Percentiles rank a stretch among this genome's conserved stretches.
Evolutionary conservation across 2,329 filamentous ascomycete species (phyloP).

Genomic region (Proliferodiscus dingleyae): DNA sequence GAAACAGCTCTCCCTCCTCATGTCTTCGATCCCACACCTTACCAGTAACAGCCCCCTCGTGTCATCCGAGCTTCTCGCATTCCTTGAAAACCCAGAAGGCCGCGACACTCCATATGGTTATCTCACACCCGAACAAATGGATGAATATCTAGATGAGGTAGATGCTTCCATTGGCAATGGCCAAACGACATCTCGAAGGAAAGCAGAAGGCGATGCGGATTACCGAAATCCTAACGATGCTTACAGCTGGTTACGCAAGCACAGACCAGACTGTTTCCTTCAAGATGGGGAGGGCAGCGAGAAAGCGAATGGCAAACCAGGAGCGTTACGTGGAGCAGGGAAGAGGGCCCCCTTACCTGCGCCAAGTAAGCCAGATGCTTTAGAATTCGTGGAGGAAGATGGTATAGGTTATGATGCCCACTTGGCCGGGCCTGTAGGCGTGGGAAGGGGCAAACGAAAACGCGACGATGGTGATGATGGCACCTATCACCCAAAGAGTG

Average conservation of each 20-base stretch:
- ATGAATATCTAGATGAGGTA: slow-evolving; percentile 65
- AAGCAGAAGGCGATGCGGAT: slow-evolving; percentile 43
- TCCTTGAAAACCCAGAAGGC: slow-evolving; percentile 42
- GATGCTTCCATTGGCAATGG: slow-evolving; percentile 34
- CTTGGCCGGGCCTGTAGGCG: slow-evolving; percentile 16
- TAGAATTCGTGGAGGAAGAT: slow-evolving; percentile 35
- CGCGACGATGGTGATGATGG: slow-evolving; percentile 47
- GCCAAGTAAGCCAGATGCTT: slow-evolving; percentile 28
- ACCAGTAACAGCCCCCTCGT: slow-evolving; percentile 14
- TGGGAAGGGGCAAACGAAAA: slow-evolving; percentile 37
- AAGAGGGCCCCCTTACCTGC: slow-evolving; percentile 31
- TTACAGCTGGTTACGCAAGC: slow-evolving; percentile 88
- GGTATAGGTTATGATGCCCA: slow-evolving; percentile 31
- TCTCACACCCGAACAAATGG: slow-evolving; percentile 64
- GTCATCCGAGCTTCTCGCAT: slow-evolving; percentile 32
- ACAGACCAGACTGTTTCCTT: slow-evolving; percentile 79
- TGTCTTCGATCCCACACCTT: slow-evolving; percentile 24
- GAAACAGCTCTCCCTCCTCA: slow-evolving; percentile 28
- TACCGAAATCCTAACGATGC: slow-evolving; percentile 83
- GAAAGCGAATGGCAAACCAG: slow-evolving; percentile 38
- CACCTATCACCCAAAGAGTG: slow-evolving; percentile 56
- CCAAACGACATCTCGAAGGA: slow-evolving; percentile 21
- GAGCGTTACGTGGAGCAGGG: slow-evolving; percentile 31
- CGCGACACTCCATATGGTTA: slow-evolving; percentile 56
- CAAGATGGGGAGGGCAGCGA: slow-evolving; percentile 46